Evolutionary conservation across 495 filamentous ascomycete genomes (phyloP), one percentile per base, ranked within the genome.

Genomic region (Annulohypoxylon stygium): DNA sequence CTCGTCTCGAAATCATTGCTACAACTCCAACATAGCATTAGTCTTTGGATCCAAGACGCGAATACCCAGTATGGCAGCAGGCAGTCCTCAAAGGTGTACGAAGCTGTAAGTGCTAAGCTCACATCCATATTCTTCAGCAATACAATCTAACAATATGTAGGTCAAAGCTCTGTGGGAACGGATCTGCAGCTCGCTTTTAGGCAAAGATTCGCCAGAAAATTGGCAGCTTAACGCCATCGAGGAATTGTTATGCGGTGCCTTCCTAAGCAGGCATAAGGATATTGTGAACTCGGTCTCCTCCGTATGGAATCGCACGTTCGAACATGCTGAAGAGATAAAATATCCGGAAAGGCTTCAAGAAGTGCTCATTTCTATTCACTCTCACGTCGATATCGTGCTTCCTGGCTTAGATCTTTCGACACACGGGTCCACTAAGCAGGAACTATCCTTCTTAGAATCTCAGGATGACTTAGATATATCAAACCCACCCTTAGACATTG

Each of bases 31-130:
- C 78, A 83, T 39, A 90, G 89, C 1, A 72, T 93, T 36, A 73
- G 82, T 3, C 67, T 82, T 5, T 94, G 91, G 90, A 78, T 93
- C 36, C 80, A 83, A 60, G 92, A 94, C 70, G 50, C 71, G 1
- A 81, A 80, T 12, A 75, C 80, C 39, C 68, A 73, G 55, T 78
- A 85, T 34, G 67, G 79, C 61, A 81, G 70, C 37, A 71, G 57
- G 36, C 75, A 80, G 33, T 70, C 78, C 16, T 78, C 69, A 30
- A 51, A 73, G 2, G 60, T 78, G 7, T 68, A 80, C 33, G 71
- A 76, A 64, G 69, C 74, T 51, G 84, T 86, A 79, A 78, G 83
- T 82, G 9, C 12, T 57, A 9, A 36, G 34, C 59, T 34, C 3
- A 8, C 41, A 18, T 43, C 20, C 33, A 30, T 43, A 10, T 41